A percentile compares a stretch with the other conserved stretches of the same genome.
phyloP scores from a whole-genome alignment of 2,329 filamentous ascomycete species.

The Pestalotiopsis sp. region DNA sequence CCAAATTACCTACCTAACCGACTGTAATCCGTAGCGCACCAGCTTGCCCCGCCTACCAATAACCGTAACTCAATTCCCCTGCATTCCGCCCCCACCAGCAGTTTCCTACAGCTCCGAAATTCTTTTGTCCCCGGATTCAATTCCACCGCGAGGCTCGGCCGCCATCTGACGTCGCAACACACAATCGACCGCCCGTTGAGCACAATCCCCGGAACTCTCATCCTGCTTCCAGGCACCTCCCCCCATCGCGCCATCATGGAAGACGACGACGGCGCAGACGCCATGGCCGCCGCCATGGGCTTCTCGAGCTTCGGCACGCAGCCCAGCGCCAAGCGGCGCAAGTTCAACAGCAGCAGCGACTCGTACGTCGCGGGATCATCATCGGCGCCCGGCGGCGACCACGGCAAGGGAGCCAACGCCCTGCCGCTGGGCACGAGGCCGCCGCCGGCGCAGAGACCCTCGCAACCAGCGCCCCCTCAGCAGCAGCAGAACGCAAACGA shows the following conservation, averaged over 20 bases:
- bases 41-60: not conserved
- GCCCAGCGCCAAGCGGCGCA: slow-evolving; percentile 65
- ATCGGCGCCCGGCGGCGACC: slow-evolving; percentile 26
- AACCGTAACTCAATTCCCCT: not conserved
- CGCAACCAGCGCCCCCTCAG: not conserved
- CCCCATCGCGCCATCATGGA: not conserved
- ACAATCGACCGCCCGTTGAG: not conserved
- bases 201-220: not conserved
- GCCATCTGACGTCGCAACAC: too few species aligned
- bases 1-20: too few species aligned
- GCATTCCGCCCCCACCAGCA: not conserved
- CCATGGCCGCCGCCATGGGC: slow-evolving; percentile 71
- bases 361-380: slow-evolving; percentile 34
- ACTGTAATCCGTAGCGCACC: not conserved
- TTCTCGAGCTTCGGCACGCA: slow-evolving; percentile 71
- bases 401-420: slow-evolving; percentile 12
- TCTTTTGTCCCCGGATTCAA: not conserved
- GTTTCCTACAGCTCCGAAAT: not conserved
- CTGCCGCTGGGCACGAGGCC: slow-evolving; percentile 26
- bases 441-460: not conserved
- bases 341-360: slow-evolving; percentile 60
- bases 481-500: slow-evolving; percentile 42
- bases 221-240: not conserved
- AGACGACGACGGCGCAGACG: slow-evolving; percentile 45
- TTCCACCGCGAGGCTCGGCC: not conserved